Conservation (phyloP, 2,329 filamentous ascomycete genomes). For the Thermoascus crustaceus region DNA sequence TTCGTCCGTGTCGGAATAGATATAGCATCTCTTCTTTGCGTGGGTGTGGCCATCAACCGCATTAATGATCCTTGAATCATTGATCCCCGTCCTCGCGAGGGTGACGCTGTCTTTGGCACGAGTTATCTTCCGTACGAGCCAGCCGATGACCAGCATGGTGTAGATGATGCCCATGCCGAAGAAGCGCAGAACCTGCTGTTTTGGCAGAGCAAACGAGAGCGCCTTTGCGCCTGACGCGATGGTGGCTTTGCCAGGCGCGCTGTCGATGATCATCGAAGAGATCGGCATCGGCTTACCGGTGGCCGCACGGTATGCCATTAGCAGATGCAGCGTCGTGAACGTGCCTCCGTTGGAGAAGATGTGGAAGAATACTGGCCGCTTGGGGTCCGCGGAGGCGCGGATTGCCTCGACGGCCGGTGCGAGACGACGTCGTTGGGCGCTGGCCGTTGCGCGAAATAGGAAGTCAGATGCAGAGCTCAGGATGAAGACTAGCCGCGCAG, state of each 20-base stretch:
- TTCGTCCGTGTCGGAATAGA: conserved; percentile 33
- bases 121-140: conserved; percentile 12
- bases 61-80: conserved; percentile 18
- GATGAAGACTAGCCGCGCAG: conserved; percentile 37
- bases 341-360: conserved; percentile 46
- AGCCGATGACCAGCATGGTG: conserved; percentile 14
- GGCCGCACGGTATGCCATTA: conserved; percentile 27
- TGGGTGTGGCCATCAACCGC: conserved; percentile 12
- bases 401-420: conserved; percentile 30
- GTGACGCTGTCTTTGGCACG: conserved; percentile 18
- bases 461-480: conserved; percentile 28
- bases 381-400: conserved; percentile 14
- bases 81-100: conserved; percentile 21
- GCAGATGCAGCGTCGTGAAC: conserved; percentile 31
- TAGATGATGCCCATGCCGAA: conserved; percentile 20
- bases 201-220: conserved; percentile 29
- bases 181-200: conserved; percentile 20
- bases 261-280: conserved; percentile 39
- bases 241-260: conserved; percentile 33
- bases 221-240: conserved; percentile 21
- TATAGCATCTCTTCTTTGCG: conserved; percentile 24
- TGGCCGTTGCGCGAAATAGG: conserved; percentile 17
- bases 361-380: conserved; percentile 34
- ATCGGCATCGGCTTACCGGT: conserved; percentile 30
- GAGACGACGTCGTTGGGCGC: conserved; percentile 20